Evolutionary conservation across 495 filamentous ascomycete species (phyloP).

Genomic region (Immersiella caudata): DNA sequence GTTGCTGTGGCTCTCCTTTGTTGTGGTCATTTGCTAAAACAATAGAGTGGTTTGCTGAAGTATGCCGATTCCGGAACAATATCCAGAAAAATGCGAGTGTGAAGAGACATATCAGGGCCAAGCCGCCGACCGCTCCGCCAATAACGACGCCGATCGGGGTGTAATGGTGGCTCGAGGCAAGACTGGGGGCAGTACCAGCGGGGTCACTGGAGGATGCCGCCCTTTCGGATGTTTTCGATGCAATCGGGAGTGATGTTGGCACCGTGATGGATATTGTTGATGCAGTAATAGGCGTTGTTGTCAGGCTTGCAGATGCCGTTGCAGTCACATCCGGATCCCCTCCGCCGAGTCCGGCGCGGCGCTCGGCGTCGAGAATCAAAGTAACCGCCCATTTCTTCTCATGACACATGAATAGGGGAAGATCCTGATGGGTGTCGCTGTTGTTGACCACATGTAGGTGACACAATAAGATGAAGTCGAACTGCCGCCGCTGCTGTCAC

Average conservation of each 20-base stretch:
- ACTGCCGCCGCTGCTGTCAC: background rate
- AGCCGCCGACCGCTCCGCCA: constrained; percentile 17
- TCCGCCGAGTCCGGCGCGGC: background rate
- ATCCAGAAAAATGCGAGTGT: constrained; percentile 9
- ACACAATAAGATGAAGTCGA: constrained; percentile 8
- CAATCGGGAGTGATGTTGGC: no score
- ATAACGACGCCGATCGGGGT: constrained; percentile 7
- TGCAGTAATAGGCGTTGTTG: background rate
- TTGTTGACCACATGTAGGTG: constrained; percentile 21
- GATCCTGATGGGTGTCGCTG: constrained; percentile 7
- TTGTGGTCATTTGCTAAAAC: background rate
- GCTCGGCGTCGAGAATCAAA: constrained; percentile 9
- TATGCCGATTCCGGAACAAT: constrained; percentile 3
- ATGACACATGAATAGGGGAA: constrained; percentile 22
- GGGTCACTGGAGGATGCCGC: no score
- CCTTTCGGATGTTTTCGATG: no score
- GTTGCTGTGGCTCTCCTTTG: background rate
- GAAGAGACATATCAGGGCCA: constrained; percentile 9
- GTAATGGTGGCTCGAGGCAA: background rate
- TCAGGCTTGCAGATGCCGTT: background rate
- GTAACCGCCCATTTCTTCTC: constrained; percentile 9
- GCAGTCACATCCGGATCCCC: background rate
- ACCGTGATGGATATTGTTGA: background rate
- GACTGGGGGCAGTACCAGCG: no score
- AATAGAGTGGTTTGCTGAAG: background rate